A percentile compares a stretch with the other conserved stretches of the same genome.
Evolutionary conservation across 2,329 filamentous ascomycete genomes (phyloP).

Genomic region (Sclerotinia trifoliorum): DNA sequence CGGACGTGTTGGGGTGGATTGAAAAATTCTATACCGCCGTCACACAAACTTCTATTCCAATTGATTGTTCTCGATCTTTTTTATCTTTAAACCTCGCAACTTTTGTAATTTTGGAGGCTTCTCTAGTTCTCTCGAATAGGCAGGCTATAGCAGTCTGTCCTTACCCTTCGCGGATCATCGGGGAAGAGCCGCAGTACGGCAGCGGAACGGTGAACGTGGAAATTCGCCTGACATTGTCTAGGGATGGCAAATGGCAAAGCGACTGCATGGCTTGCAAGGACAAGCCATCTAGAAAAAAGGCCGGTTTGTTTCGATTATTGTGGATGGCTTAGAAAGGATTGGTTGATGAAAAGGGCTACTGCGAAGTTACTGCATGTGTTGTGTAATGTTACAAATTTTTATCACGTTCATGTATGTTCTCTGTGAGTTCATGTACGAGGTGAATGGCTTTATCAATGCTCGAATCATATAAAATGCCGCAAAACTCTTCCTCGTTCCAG

Average conservation of each 20-base stretch:
- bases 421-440: not conserved
- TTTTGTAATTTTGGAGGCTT: not conserved
- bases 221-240: constrained; percentile 8
- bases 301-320: constrained; percentile 3
- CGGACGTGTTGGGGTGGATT: not conserved
- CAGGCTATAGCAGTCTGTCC: not conserved
- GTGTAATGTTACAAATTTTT: not conserved
- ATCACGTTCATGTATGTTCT: not conserved
- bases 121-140: too few relatives aligned
- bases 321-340: not conserved
- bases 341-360: not conserved
- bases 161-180: not conserved
- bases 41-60: not conserved
- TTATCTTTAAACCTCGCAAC: not conserved
- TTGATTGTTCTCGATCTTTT: constrained; percentile 9
- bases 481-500: not conserved
- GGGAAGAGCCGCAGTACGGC: not conserved
- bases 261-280: constrained; percentile 9
- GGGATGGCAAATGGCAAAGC: not conserved
- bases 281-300: constrained; percentile 1
- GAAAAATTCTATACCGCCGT: not conserved
- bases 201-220: constrained; percentile 13
- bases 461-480: constrained; percentile 2
- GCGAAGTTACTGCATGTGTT: constrained; percentile 3
- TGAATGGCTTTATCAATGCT: not conserved